Evolutionary conservation across 169 alveolate genomes (phyloP), one percentile per base, ranked within the genome.

Genomic region (Pseudocohnilembus persalinus): DNA sequence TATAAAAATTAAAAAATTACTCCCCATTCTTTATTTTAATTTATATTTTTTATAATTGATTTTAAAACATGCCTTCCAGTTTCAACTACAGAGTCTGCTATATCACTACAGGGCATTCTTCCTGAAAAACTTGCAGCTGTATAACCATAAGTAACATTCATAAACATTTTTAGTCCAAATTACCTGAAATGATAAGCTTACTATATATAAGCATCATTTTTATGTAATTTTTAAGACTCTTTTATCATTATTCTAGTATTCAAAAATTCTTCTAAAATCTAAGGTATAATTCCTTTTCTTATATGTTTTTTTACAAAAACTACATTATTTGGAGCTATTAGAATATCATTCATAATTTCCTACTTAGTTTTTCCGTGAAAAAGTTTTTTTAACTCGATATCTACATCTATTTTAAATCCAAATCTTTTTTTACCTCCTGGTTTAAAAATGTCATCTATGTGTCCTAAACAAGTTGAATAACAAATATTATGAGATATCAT

Each of bases 71-170:
- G 80, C 73, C 96, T 89, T 30, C 94, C 94, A 77, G 92, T 73
- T 25, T 93, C 91, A 4, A 95, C 94, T 27, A 92, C 91, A 68
- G 95, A 83, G 88, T 95, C 97, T 0, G 95, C 95, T 20, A 95
- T 83, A 81, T 95, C 96, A 0, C 84, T 88, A 82, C 94, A 93
- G 0, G 97, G 97, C 97, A 95, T 95, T 84, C 97, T 91, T n/a
- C 97, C 97, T 33, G 96, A 88, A 73, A 88, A 92, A 65, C 96
- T 94, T 15, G 97, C 97, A 76, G 92, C 96, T 29, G 96, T 90
- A 83, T 95, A 95, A 6, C 97, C 96, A 89, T 93, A 95, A 28
- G 93, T 93, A 0, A 95, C 95, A 88, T 93, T 93, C n/a, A 95
- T 94, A 79, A 95, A 91, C 25, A 90, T 76, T 82, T 95, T 95